Evolutionary conservation across 495 filamentous ascomycete species (phyloP), one percentile per base, ranked within the genome.

Genomic region (Corynascus novoguineensis): DNA sequence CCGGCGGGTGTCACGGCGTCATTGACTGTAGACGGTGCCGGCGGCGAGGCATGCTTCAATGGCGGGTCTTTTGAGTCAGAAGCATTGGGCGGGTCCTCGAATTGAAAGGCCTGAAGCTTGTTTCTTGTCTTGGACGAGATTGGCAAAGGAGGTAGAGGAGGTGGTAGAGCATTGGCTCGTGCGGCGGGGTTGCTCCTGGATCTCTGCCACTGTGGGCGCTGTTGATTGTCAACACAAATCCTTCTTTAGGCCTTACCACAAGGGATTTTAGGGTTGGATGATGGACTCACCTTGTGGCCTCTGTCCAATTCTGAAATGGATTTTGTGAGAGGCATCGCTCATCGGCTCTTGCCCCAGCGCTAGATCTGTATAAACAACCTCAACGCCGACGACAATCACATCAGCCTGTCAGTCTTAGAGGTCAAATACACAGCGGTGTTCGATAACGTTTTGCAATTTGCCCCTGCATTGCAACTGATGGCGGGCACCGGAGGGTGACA

Each of bases 1-100:
- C 83, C 82, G 17, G 83, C 82, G 0, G 92, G 92, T 3, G 92
- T 95, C 40, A 82, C 83, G 4, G 87, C 63, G 80, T 57, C 79
- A 76, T 68, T 84, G 71, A 38, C 45, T 54, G 60, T 50, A 2
- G 5, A 37, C 12, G 46, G 48, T 2, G 40, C 40, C 5, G 49
- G 29, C 1, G 40, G 49, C 0, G 49, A 45, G 19, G 24, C 15
- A 5, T 50, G 32, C 6, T 59, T 60, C 21, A 46, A 12, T 7
- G 9, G 35, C 8, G 53, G 45, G 17, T 59, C 32, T 19, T 31
- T 49, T 35, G 50, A 14, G 21, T 49, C 37, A 5, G n/a, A n/a
- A n/a, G 45, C 22, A 29, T 45, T 49, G 14, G 63, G 49, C 5
- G 51, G 37, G 31, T 59, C 29, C 0, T 70, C 60, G 53, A 75